Conservation (phyloP, 441 rosid genomes). For the Populus hybrid region DNA sequence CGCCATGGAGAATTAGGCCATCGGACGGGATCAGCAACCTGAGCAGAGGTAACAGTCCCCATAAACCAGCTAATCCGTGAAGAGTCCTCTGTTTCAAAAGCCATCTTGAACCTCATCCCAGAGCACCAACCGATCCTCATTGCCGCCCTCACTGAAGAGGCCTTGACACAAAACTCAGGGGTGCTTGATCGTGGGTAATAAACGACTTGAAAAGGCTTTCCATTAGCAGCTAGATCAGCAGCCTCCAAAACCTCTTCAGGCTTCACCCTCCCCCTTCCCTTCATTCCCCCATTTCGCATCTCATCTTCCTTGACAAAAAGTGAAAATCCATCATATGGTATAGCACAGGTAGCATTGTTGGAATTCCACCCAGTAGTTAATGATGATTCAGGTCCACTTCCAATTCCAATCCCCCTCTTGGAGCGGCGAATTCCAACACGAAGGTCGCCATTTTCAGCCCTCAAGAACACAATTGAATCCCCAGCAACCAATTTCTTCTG, state of each 20-base stretch:
- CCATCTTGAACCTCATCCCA: constrained; percentile 97
- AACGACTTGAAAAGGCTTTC: constrained; percentile 73
- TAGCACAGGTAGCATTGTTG: constrained; percentile 25
- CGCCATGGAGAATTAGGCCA: constrained; percentile 99
- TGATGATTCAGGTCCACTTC: constrained; percentile 51
- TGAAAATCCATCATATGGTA: constrained; percentile 34
- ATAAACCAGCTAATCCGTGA: constrained; percentile 96
- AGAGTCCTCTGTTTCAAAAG: constrained; percentile 93
- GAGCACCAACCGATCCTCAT: constrained; percentile 79
- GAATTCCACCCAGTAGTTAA: constrained; percentile 53
- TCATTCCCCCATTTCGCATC: constrained; percentile 33
- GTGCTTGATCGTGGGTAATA: constrained; percentile 87
- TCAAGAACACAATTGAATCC: constrained; percentile 86
- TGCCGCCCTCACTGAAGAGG: constrained; percentile 57
- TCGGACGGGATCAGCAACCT: constrained; percentile 68
- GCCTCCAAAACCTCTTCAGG: constrained; percentile 74
- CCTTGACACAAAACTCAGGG: constrained; percentile 86
- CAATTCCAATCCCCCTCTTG: constrained; percentile 61
- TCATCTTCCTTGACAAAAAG: constrained; percentile 47
- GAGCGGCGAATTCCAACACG: constrained; percentile 90
- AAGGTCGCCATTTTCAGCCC: constrained; percentile 82
- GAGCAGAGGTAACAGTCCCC: constrained; percentile 81
- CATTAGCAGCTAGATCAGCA: constrained; percentile 50
- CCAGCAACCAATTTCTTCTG: constrained; percentile 99
- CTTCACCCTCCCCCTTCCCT: constrained; percentile 51